A percentile compares a stretch with the other conserved stretches of the same genome.
Conservation (phyloP, 225 moss, liverwort and hornwort genomes). For the Neckera pumila region DNA sequence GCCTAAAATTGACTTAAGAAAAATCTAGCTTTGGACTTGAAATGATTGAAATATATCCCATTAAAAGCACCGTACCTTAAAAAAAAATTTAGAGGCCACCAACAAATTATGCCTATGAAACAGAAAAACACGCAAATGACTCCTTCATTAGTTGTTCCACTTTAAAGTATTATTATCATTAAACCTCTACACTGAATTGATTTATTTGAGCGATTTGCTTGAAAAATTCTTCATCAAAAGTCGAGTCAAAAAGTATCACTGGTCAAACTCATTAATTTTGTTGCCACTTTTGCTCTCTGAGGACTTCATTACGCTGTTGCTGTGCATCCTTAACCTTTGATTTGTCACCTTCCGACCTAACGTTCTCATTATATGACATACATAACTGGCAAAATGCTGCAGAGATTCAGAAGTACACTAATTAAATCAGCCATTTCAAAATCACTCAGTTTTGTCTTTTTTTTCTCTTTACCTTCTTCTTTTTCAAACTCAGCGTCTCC, state of each 20-base stretch:
- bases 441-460: neutral
- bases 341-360: neutral
- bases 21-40: neutral
- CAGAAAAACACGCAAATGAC: neutral
- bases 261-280: neutral
- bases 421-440: neutral
- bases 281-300: neutral
- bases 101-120: neutral
- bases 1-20: neutral
- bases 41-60: neutral
- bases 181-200: neutral
- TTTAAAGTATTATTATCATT: neutral
- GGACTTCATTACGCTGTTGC: neutral
- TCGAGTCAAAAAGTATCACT: neutral
- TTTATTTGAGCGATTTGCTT: neutral
- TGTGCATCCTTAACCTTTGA: neutral
- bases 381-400: no score
- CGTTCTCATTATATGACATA: neutral
- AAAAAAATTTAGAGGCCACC: neutral
- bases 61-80: neutral
- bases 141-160: neutral
- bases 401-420: neutral
- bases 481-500: neutral
- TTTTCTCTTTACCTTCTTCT: neutral
- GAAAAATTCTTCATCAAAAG: neutral